These are phyloP conservation scores for Sporothrix schenckii DNA, from an alignment of 2,329 filamentous ascomycete genomes.

Conservation along the genomic window DNA sequence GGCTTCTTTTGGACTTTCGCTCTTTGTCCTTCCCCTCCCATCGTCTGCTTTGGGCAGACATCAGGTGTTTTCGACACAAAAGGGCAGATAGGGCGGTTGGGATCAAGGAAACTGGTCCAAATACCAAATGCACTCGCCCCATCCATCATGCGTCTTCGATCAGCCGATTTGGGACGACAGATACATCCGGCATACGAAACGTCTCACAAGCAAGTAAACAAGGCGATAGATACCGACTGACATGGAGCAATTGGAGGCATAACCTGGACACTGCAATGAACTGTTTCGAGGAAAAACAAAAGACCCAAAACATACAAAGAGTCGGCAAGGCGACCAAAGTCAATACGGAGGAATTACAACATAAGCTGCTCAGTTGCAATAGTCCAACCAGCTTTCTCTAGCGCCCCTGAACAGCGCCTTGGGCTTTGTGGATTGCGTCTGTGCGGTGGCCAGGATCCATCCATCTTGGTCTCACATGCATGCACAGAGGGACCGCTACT, in stretches of 20 bases:
- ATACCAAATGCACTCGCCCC: background rate
- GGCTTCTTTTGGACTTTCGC: background rate
- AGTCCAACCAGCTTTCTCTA: background rate
- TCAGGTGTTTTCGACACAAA: background rate
- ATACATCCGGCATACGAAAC: background rate
- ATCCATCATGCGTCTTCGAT: background rate
- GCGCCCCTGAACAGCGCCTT: background rate
- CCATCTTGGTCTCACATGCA: constrained; percentile 29
- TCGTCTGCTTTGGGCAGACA: background rate
- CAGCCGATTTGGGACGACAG: constrained; percentile 3
- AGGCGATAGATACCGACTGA: background rate
- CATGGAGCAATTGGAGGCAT: background rate
- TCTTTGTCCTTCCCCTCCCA: background rate
- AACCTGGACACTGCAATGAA: background rate
- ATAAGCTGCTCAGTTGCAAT: background rate
- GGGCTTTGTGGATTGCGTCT: background rate
- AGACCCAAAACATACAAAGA: background rate
- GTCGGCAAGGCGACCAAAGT: background rate
- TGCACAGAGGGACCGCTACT: no score
- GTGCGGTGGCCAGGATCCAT: constrained; percentile 6
- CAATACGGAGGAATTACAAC: no score
- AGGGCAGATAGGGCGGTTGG: background rate
- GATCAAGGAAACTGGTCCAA: background rate
- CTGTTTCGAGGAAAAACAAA: background rate
- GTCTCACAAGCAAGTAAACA: constrained; percentile 2